Evolutionary conservation across 2,329 filamentous ascomycete species (phyloP).

Genomic region (Byssochlamys sp.): DNA sequence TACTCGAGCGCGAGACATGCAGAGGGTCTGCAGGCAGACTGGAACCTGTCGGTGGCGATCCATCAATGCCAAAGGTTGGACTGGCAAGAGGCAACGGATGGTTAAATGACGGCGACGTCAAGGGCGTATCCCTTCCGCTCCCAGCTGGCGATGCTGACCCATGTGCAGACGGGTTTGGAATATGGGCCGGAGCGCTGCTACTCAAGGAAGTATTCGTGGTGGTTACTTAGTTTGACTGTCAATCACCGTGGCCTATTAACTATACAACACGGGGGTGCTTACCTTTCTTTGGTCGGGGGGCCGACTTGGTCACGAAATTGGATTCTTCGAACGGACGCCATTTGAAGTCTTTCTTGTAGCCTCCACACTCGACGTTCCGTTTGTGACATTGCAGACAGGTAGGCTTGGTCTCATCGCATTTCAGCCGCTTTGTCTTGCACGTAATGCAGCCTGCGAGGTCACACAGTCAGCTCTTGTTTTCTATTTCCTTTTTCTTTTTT

Average conservation of each 20-base stretch:
- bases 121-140: neutral
- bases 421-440: slow-evolving; percentile 63
- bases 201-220: neutral
- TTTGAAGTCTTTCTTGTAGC: slow-evolving; percentile 68
- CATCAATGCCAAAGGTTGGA: neutral
- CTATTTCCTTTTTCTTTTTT: neutral
- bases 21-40: neutral
- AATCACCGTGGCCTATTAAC: neutral
- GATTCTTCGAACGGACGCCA: slow-evolving; percentile 62
- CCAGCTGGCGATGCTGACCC: neutral
- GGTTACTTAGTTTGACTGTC: neutral
- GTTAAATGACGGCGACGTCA: neutral
- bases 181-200: neutral
- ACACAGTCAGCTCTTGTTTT: slow-evolving; percentile 5
- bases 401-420: slow-evolving; percentile 65
- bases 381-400: slow-evolving; percentile 57
- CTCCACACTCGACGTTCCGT: slow-evolving; percentile 56
- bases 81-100: neutral
- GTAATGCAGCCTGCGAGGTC: slow-evolving; percentile 54
- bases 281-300: slow-evolving; percentile 40
- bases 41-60: neutral
- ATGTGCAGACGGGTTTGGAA: neutral
- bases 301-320: slow-evolving; percentile 36
- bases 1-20: neutral
- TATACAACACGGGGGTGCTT: slow-evolving; percentile 4